These are phyloP conservation scores for Basipetospora sp. DNA, from an alignment of 2,329 filamentous ascomycete genomes.

Conservation along the genomic window DNA sequence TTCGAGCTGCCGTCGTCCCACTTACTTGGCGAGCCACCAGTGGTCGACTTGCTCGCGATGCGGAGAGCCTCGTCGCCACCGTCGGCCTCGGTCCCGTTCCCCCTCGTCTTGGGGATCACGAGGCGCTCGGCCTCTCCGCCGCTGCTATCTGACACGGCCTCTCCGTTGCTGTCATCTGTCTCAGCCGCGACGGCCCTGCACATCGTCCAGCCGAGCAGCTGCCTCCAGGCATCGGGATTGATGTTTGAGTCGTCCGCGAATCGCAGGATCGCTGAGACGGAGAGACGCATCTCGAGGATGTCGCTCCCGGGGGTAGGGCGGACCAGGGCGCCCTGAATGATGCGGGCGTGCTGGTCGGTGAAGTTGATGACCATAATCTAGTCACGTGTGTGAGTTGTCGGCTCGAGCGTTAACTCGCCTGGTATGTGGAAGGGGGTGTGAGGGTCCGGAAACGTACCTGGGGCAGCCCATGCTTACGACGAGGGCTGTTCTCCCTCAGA, in stretches of 20 bases:
- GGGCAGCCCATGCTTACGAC: too few species aligned
- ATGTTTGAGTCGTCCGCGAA: neutral
- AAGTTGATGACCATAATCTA: neutral
- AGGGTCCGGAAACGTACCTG: too few species aligned
- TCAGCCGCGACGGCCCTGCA: neutral
- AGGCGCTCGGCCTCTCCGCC: too few species aligned
- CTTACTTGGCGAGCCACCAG: constrained; percentile 57
- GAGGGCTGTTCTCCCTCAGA: too few species aligned
- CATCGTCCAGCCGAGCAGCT: neutral
- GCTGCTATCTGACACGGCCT: too few species aligned
- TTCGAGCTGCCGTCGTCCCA: constrained; percentile 51
- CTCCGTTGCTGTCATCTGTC: too few species aligned
- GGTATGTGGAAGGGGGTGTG: too few species aligned
- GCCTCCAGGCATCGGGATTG: neutral
- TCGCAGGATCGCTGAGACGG: neutral
- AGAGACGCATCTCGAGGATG: neutral
- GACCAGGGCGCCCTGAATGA: neutral
- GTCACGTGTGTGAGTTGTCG: too few species aligned
- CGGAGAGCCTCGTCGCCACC: too few species aligned
- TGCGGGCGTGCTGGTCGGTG: neutral
- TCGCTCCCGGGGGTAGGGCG: neutral
- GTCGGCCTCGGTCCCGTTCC: too few species aligned
- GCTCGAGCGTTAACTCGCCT: too few species aligned
- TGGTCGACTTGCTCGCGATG: constrained; percentile 19
- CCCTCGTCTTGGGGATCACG: too few species aligned